phyloP scores from a whole-genome alignment of 441 rosid genomes.

The Populus trichocarpa region DNA sequence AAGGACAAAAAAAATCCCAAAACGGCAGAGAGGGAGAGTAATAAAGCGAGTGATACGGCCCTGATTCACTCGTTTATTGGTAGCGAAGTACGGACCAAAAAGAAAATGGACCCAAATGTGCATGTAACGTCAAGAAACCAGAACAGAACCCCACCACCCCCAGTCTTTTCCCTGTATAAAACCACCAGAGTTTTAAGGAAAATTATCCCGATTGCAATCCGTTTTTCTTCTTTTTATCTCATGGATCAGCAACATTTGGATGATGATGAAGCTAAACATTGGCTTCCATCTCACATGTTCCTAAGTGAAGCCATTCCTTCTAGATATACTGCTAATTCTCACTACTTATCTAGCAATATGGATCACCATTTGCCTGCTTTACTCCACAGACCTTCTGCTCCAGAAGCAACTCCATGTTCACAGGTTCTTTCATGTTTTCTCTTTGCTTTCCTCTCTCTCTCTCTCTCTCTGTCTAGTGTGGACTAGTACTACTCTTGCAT shows the following conservation, averaged over 20 bases:
- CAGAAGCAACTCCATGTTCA: not conserved
- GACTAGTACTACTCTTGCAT: constrained; percentile 5
- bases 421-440: not conserved
- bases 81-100: not conserved
- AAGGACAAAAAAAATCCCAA: not conserved
- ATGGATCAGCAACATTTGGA: not conserved
- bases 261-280: not conserved
- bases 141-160: constrained; percentile 5
- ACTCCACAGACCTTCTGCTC: constrained; percentile 2
- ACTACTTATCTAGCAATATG: constrained; percentile 19
- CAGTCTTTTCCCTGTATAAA: not conserved
- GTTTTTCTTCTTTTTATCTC: not conserved
- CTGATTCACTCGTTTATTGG: not conserved
- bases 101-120: not conserved
- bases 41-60: constrained; percentile 17
- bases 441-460: not conserved
- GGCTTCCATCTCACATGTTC: constrained; percentile 35
- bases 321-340: not conserved
- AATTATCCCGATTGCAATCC: not conserved
- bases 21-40: constrained; percentile 9
- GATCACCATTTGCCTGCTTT: constrained; percentile 26
- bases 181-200: not conserved
- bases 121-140: constrained; percentile 33
- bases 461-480: too few species aligned
- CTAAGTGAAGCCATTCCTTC: constrained; percentile 13